Evolutionary conservation across 805 yeast species (phyloP), one percentile per base, ranked within the genome.

Genomic region (Kodamaea jinghongensis): DNA sequence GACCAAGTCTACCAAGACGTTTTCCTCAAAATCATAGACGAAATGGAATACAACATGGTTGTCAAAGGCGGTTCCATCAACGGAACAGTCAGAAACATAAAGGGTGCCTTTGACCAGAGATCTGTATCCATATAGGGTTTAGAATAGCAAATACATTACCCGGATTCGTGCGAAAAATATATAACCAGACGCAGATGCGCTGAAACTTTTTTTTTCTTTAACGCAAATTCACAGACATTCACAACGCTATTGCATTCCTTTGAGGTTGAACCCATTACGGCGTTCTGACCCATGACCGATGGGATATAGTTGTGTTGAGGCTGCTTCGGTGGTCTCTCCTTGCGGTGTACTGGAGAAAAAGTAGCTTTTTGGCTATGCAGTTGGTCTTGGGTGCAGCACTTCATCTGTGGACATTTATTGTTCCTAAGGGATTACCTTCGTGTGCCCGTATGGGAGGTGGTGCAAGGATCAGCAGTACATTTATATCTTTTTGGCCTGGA

Each of bases 371-470:
- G 23, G 36, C 36, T 32, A 38, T 33, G 37, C 61, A 58, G 75
- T 66, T 64, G 76, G 71, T 79, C 86, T 79, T 73, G 86, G 86
- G 86, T 79, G 85, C 85, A 76, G 79, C 77, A 70, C 62, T 68
- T 71, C 82, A 76, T 77, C 67, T 67, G 77, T 28, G 28, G 31
- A 63, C 60, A 62, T 65, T 64, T 58, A 54, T 58, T 70, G 65
- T 61, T 61, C 63, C 79, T 76, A 76, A 78, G 81, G 83, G 79
- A 58, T 66, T 71, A 69, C 84, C 84, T 79, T 79, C 83, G 84
- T 78, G 84, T 71, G 71, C 79, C 82, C 82, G 82, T 70, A 77
- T 79, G 85, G 74, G 83, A 73, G 62, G 56, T 61, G 80, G 73
- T 77, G 82, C 82, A 77, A 77, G 67, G 82, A 77, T 74, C 67